These are phyloP conservation scores for Microthyrium microscopicum DNA, from an alignment of 2,329 filamentous ascomycete genomes.

Conservation along the genomic window DNA sequence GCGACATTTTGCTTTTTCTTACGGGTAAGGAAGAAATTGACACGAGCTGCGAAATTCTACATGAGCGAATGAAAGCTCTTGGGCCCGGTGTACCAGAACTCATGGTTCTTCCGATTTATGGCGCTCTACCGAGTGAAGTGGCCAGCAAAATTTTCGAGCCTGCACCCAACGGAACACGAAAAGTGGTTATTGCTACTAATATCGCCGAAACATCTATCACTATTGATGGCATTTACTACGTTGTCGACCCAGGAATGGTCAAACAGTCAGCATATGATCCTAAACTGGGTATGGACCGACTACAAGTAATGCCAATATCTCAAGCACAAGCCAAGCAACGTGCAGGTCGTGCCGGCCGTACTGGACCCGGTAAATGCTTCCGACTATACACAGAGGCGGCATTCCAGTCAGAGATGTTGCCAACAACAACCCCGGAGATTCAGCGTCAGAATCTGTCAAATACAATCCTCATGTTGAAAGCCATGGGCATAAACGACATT, in stretches of 20 bases:
- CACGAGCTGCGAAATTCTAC: conserved; percentile 79
- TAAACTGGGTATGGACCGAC: conserved; percentile 92
- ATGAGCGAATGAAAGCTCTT: conserved; percentile 89
- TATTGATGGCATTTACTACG: conserved; percentile 94
- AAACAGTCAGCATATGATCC: conserved; percentile 97
- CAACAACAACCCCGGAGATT: conserved; percentile 90
- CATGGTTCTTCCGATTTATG: conserved; percentile 90
- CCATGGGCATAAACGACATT: conserved; percentile 97
- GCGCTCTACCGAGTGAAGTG: conserved; percentile 80
- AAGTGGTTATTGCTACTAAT: conserved; percentile 95
- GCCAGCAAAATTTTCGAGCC: conserved; percentile 92
- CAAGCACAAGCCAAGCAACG: conserved; percentile 94
- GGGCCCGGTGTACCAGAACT: conserved; percentile 83
- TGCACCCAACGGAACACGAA: conserved; percentile 67
- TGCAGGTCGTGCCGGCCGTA: conserved; percentile 81
- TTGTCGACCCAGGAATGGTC: conserved; percentile 91
- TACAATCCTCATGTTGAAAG: conserved; percentile 94
- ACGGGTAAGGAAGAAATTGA: conserved; percentile 98
- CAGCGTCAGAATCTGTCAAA: conserved; percentile 84
- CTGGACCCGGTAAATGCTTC: conserved; percentile 92
- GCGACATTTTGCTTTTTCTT: conserved; percentile 91
- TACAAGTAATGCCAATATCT: conserved; percentile 90
- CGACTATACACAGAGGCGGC: conserved; percentile 88
- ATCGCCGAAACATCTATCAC: conserved; percentile 97
- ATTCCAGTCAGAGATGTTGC: conserved; percentile 92